Base-by-base conservation (phyloP, 805 yeast genomes). In the Ogataea nakhonphanomensis region DNA sequence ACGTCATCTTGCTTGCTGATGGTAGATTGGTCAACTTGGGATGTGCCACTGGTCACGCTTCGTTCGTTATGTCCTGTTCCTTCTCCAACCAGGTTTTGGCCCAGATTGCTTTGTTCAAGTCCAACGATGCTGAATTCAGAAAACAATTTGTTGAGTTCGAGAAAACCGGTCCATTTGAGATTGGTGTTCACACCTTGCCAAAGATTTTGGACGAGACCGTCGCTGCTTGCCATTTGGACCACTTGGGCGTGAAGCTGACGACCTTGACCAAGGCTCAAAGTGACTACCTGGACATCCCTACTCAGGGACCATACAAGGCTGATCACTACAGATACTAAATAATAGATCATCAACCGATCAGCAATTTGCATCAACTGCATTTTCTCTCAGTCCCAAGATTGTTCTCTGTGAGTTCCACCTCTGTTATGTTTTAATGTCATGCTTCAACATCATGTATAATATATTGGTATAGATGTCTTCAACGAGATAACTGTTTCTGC, bases 11-110 rank as follows among this genome's bases (percentile, higher is more conserved):
- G 66, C 84, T 91, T 62, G 99, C 99, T 55, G 96, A 90, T 73
- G 99, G 99, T 76, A 89, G 99, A 78, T 84, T 91, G 64, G 98
- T 91, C 67, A 91, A 91, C 89, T 79, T 91, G 67, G 99, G 99
- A 62, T 93, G 98, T 78, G 99, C 98, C 67, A 91, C 98, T 62
- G 99, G 99, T 67, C 99, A 91, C 80, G 85, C 98, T 37, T 88
- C 97, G 30, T 91, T 91, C 67, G 99, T 91, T 65, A 91, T 91
- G 99, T 89, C 97, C 50, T 93, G 98, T 76, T 93, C 98, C 41
- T 91, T 91, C 95, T 87, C 97, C 61, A 91, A 91, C 86, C 99
- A 91, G 78, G 98, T 91, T 53, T 79, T 91, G 67, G 99, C 99
- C 59, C 99, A 91, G 78, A 91, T 90, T 64, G 98, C 97, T 61